Evolutionary conservation across 1,139 yeast species (phyloP).

Genomic region (Magnusiomyces tetraspermus): DNA sequence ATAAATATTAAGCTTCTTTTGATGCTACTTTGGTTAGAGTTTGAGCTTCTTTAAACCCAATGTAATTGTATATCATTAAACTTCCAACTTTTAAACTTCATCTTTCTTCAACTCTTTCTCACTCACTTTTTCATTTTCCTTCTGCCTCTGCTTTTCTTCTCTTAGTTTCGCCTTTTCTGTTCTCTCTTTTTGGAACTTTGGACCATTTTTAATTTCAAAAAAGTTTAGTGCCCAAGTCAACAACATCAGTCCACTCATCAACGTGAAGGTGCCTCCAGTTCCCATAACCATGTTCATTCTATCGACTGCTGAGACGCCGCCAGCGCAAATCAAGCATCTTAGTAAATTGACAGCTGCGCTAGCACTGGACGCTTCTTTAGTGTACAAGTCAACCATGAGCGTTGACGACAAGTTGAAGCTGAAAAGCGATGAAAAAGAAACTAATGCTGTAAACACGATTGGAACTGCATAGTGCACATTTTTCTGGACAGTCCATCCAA

Average conservation of each 20-base stretch:
- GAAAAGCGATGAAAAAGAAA: slow-evolving; percentile 43
- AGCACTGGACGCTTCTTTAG: slow-evolving; percentile 51
- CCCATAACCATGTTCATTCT: slow-evolving; percentile 45
- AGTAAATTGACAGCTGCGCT: slow-evolving; percentile 51
- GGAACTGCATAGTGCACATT: slow-evolving; percentile 46
- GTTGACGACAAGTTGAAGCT: slow-evolving; percentile 46
- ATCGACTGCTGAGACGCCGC: slow-evolving; percentile 52
- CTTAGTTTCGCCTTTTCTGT: background rate
- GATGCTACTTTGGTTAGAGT: no score
- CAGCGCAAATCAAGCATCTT: slow-evolving; percentile 52
- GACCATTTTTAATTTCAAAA: slow-evolving; percentile 10
- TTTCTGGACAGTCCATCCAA: slow-evolving; percentile 61
- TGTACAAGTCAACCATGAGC: slow-evolving; percentile 52
- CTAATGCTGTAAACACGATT: slow-evolving; percentile 38
- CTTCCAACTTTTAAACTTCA: no score
- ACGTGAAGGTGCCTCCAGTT: slow-evolving; percentile 56
- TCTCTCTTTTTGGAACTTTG: slow-evolving; percentile 10
- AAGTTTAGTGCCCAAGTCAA: slow-evolving; percentile 7
- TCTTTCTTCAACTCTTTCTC: background rate
- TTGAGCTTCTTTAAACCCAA: no score
- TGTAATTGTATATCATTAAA: no score
- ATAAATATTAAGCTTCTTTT: no score
- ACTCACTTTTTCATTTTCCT: background rate
- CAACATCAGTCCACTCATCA: slow-evolving; percentile 38
- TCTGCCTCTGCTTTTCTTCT: background rate